Conservation (phyloP, 148 eudicot species). For the Salicornia ramosissima region DNA sequence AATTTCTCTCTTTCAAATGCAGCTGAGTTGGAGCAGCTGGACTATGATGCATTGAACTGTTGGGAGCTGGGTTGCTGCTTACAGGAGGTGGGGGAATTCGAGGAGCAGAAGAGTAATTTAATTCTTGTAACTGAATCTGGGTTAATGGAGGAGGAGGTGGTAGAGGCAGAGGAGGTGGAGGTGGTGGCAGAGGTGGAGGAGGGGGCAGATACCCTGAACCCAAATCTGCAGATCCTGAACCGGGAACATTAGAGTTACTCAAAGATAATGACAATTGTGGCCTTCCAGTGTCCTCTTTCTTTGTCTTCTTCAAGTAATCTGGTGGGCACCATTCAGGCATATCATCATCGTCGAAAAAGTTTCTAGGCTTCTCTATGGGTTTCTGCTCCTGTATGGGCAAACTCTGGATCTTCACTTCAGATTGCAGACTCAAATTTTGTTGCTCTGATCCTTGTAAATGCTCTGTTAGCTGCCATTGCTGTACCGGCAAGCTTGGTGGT, state of each 20-base stretch:
- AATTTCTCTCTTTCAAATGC: not conserved
- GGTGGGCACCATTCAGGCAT: constrained; percentile 91
- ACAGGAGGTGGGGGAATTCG: constrained; percentile 7
- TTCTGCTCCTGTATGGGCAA: constrained; percentile 20
- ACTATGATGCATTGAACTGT: constrained; percentile 10
- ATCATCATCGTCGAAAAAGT: constrained; percentile 61
- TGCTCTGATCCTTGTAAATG: constrained; percentile 19
- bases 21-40: constrained; percentile 8
- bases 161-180: constrained; percentile 4
- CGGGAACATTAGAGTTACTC: constrained; percentile 13
- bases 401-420: constrained; percentile 20
- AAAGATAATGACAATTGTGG: constrained; percentile 18
- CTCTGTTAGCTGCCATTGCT: constrained; percentile 19
- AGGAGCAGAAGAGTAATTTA: constrained; percentile 13
- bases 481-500: constrained; percentile 10
- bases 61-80: not conserved
- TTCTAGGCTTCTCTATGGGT: constrained; percentile 11
- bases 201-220: constrained; percentile 34
- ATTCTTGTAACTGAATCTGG: constrained; percentile 1
- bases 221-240: constrained; percentile 23
- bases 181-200: constrained; percentile 17
- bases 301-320: constrained; percentile 23
- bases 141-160: constrained; percentile 11
- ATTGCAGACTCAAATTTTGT: constrained; percentile 15
- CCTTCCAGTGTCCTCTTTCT: constrained; percentile 24